These are phyloP conservation scores for Thraustochytrium striatum DNA, from an alignment of 352 stramenopile genomes.

Conservation along the genomic window DNA sequence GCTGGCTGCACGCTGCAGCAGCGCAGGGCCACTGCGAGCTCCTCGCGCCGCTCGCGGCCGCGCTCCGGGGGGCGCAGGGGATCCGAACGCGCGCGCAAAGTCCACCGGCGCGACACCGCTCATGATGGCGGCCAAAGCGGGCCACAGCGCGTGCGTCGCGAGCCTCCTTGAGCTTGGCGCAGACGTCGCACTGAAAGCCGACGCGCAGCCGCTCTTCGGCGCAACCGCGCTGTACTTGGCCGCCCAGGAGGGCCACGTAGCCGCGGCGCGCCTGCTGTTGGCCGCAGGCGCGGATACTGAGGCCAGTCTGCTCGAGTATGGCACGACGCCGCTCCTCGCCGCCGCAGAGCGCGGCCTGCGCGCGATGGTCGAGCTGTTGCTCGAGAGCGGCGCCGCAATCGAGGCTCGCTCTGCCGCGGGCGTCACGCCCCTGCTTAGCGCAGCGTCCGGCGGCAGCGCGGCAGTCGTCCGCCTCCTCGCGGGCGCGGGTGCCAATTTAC, in stretches of 20 bases:
- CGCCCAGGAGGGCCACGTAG: not conserved
- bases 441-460: not conserved
- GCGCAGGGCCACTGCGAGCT: not conserved
- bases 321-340: not conserved
- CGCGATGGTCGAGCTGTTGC: not conserved
- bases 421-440: not conserved
- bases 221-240: slow-evolving; percentile 42
- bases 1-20: slow-evolving; percentile 19
- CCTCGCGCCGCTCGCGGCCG: not conserved
- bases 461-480: not conserved
- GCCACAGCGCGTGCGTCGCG: not conserved
- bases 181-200: slow-evolving; percentile 29
- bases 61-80: not conserved
- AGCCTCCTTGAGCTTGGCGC: slow-evolving; percentile 36
- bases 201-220: not conserved
- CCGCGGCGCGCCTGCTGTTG: not conserved
- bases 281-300: not conserved
- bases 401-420: not conserved
- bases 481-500: not conserved
- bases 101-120: slow-evolving; percentile 39
- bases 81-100: not conserved
- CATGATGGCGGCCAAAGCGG: slow-evolving; percentile 35
- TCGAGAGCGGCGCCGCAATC: not conserved
- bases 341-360: not conserved
- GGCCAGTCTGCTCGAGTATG: not conserved